phyloP scores from a whole-genome alignment of 805 yeast species.

The Starmerella roubikii region DNA sequence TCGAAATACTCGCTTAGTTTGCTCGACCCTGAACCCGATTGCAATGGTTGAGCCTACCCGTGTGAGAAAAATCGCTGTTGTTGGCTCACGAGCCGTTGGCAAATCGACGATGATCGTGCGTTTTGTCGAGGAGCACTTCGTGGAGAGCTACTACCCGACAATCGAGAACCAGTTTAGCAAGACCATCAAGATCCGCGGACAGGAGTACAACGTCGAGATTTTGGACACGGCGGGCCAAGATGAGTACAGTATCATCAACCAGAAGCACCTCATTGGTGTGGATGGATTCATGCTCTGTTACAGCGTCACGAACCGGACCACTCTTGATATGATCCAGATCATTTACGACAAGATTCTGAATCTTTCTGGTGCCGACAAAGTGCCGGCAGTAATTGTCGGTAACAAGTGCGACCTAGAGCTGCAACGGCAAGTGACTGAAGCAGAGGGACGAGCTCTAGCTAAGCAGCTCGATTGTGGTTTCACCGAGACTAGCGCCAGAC shows the following conservation, averaged over 20 bases:
- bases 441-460: slow-evolving; percentile 52
- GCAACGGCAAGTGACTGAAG: slow-evolving; percentile 43
- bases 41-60: slow-evolving; percentile 22
- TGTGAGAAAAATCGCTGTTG: slow-evolving; percentile 60
- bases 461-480: slow-evolving; percentile 54
- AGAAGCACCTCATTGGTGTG: slow-evolving; percentile 63
- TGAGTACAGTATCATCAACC: slow-evolving; percentile 68
- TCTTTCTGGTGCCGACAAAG: slow-evolving; percentile 41
- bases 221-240: slow-evolving; percentile 92
- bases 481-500: slow-evolving; percentile 73
- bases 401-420: slow-evolving; percentile 59
- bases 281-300: slow-evolving; percentile 76
- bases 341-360: slow-evolving; percentile 77
- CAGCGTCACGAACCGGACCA: slow-evolving; percentile 62
- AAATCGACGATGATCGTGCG: slow-evolving; percentile 75
- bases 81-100: slow-evolving; percentile 78
- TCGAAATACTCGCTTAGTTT: no score
- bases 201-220: slow-evolving; percentile 68
- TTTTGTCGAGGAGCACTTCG: slow-evolving; percentile 77
- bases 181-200: slow-evolving; percentile 51
- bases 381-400: slow-evolving; percentile 71
- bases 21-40: no score
- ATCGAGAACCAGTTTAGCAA: slow-evolving; percentile 75
- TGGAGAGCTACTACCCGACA: slow-evolving; percentile 82
- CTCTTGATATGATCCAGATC: slow-evolving; percentile 61